phyloP scores from a whole-genome alignment of 306 rosid species.

The Cicer yamashitae region DNA sequence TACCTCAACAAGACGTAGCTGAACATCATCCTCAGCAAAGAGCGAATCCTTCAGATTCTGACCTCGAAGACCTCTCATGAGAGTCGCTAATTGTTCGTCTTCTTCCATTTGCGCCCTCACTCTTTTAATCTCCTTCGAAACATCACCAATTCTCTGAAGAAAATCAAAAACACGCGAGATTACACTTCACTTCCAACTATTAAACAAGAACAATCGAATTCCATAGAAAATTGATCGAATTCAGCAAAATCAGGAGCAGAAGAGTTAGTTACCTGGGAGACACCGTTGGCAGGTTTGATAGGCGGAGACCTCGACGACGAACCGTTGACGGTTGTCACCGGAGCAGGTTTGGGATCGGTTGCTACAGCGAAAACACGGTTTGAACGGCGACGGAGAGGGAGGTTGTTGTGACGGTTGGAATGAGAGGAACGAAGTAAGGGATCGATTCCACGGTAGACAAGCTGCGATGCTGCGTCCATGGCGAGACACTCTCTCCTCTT shows the following conservation, averaged over 20 bases:
- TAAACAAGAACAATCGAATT: slow-evolving; percentile 11
- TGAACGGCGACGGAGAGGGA: slow-evolving; percentile 57
- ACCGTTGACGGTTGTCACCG: slow-evolving; percentile 50
- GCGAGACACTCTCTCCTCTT: slow-evolving; percentile 34
- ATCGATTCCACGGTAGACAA: slow-evolving; percentile 66
- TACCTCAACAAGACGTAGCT: slow-evolving; percentile 95
- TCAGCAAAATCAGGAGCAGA: neutral
- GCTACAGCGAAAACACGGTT: slow-evolving; percentile 66
- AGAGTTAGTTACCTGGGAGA: slow-evolving; percentile 61
- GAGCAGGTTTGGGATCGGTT: slow-evolving; percentile 68
- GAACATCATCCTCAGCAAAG: slow-evolving; percentile 86
- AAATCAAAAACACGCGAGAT: neutral
- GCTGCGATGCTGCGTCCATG: slow-evolving; percentile 85
- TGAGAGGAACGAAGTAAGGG: slow-evolving; percentile 51
- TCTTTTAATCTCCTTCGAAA: slow-evolving; percentile 90
- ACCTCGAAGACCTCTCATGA: slow-evolving; percentile 96
- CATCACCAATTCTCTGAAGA: slow-evolving; percentile 82
- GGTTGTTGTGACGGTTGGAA: slow-evolving; percentile 37
- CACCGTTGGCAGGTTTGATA: slow-evolving; percentile 64
- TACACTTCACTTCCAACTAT: neutral
- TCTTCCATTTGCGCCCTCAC: slow-evolving; percentile 98
- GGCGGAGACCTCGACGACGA: slow-evolving; percentile 61
- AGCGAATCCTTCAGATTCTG: slow-evolving; percentile 80
- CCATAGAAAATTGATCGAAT: neutral
- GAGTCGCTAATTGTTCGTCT: slow-evolving; percentile 81